A percentile compares a stretch with the other conserved stretches of the same genome.
These are phyloP conservation scores for Lagenidium sp. DNA, from an alignment of 352 stramenopile species.

Conservation along the genomic window DNA sequence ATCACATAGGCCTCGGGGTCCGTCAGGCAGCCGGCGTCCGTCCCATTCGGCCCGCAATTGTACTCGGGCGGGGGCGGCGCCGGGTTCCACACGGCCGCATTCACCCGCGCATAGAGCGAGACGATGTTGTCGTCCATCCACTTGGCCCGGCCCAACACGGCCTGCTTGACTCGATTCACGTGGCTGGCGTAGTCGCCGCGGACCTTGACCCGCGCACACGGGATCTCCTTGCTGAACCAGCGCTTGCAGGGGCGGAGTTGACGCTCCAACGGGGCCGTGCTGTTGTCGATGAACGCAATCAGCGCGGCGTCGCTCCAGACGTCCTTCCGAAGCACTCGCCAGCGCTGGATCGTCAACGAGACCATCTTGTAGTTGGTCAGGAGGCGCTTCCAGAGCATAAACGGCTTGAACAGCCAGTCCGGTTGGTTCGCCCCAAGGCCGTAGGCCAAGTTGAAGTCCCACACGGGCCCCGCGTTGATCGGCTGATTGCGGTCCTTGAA, in stretches of 20 bases:
- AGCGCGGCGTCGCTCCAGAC: slow-evolving; percentile 12
- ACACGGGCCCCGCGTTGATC: slow-evolving; percentile 15
- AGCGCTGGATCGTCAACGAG: slow-evolving; percentile 7
- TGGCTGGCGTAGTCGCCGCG: slow-evolving; percentile 8
- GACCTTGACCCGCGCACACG: slow-evolving; percentile 6
- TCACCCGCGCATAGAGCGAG: slow-evolving; percentile 4
- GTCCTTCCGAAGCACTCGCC: slow-evolving; percentile 9
- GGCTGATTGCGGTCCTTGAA: slow-evolving; percentile 18
- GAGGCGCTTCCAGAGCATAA: slow-evolving; percentile 13
- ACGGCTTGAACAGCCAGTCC: slow-evolving; percentile 12
- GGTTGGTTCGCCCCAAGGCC: slow-evolving; percentile 4
- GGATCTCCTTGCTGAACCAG: slow-evolving; percentile 2
- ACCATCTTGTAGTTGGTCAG: slow-evolving; percentile 20
- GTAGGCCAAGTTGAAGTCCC: slow-evolving; percentile 13
- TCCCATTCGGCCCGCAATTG: slow-evolving; percentile 14
- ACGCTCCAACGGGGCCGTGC: slow-evolving; percentile 3
- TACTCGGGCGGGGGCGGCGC: slow-evolving; percentile 5
- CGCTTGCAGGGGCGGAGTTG: slow-evolving; percentile 7
- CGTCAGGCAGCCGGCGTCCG: slow-evolving; percentile 10
- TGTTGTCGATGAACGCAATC: slow-evolving; percentile 5
- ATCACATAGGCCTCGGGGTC: slow-evolving; percentile 21
- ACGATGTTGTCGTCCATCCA: slow-evolving; percentile 16
- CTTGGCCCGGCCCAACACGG: slow-evolving; percentile 1
- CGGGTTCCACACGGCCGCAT: not conserved
- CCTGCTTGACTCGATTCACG: slow-evolving; percentile 1